Base-by-base conservation (phyloP, 2,329 filamentous ascomycete species). In the Alternaria triticimaculans region DNA sequence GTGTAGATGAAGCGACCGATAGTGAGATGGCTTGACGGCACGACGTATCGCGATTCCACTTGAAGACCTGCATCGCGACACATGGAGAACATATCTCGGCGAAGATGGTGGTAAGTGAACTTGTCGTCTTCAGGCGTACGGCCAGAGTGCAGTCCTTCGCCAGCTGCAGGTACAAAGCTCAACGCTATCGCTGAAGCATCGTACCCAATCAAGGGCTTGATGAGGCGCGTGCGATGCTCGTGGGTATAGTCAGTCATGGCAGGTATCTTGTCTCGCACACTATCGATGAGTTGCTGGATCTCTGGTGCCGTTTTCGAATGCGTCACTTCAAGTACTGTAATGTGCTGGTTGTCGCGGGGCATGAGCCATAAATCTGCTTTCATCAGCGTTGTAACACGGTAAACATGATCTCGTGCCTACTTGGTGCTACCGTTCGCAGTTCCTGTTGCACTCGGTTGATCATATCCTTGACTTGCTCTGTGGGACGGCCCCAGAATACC, bases 71-170 rank as follows among this genome's bases (percentile, higher is more conserved):
- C 85, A 4, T 82, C 82, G 49, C 84, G 82, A 4, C 88, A 87
- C 25, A 88, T 82, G 53, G 86, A 83, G 77, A 90, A 96, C 12
- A 96, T 78, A 75, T 97, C 93, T 5, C 90, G 87, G 3, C 95
- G 89, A 9, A 98, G 87, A 79, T 98, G 95, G 76, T 97, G 95
- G 78, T 97, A 97, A 0, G 92, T 94, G 80, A 93, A 97, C 1
- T 70, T 74, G 69, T 96, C 91, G 18, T 87, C 85, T 43, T 85
- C 73, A 1, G 58, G 50, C 3, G 70, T 80, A 15, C 82, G 77
- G 14, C 79, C 79, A 18, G 66, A 60, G 4, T 69, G 68, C 11
- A 75, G 66, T 5, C 50, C 67, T 81, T 93, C 90, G 11, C 88
- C 89, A 5, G 89, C 86, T 0, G 92, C 93, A 0, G 95, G 94